A percentile compares a stretch with the other conserved stretches of the same genome.
Conservation (phyloP, 306 rosid species). For the Clitoria ternatea region DNA sequence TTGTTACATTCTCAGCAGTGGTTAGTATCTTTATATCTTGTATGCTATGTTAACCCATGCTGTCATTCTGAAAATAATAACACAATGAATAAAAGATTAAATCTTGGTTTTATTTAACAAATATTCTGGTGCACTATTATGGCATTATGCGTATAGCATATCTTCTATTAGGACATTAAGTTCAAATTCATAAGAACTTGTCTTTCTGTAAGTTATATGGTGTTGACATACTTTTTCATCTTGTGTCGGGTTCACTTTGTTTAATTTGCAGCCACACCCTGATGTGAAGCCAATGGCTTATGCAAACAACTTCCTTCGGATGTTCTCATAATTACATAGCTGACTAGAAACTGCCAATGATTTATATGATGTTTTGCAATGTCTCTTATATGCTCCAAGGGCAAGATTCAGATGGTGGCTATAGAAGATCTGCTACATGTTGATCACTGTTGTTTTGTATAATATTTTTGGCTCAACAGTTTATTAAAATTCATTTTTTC, state of each 20-base stretch:
- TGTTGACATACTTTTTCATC: neutral
- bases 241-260: neutral
- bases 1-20: constrained; percentile 89
- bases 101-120: neutral
- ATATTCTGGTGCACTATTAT: neutral
- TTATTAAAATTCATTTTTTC: constrained; percentile 35
- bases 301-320: constrained; percentile 89
- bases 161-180: neutral
- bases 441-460: constrained; percentile 31
- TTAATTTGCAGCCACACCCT: constrained; percentile 84
- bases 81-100: neutral
- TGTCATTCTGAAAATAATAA: neutral
- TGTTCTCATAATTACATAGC: constrained; percentile 51
- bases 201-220: neutral
- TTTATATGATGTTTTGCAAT: constrained; percentile 6
- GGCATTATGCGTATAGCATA: neutral
- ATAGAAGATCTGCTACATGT: constrained; percentile 21
- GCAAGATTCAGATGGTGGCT: constrained; percentile 23
- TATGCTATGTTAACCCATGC: neutral
- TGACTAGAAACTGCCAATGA: constrained; percentile 30
- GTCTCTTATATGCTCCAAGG: constrained; percentile 28
- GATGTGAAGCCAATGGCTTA: constrained; percentile 98
- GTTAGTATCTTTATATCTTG: constrained; percentile 44
- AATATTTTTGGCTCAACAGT: constrained; percentile 25
- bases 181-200: neutral